Base-by-base conservation (phyloP, 805 yeast species). In the Pichia membranifaciens region DNA sequence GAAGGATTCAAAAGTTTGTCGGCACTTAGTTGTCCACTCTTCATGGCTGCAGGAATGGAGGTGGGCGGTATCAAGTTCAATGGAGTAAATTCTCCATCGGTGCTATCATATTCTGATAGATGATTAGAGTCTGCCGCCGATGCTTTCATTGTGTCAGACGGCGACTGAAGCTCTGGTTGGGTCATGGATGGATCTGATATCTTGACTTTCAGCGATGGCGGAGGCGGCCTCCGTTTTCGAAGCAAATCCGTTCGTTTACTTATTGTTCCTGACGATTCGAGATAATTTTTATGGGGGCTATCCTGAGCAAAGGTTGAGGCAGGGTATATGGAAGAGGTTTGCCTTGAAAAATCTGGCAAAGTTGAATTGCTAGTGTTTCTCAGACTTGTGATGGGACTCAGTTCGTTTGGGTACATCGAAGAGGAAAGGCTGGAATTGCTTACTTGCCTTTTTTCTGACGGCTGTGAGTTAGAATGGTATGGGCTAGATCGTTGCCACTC, bases 221-320 rank as follows among this genome's bases (percentile, higher is more conserved):
- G 36, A 17, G 36, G 54, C 20, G 52, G 51, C 25, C 39, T 52
- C 17, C 54, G 29, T 21, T 47, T 51, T 16, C 37, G 12, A 13
- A 51, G 13, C 35, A 51, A 44, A 25, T 43, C 51, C 16, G 42
- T 31, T 29, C 51, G 37, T 34, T 47, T 49, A 10, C 29, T 25
- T 9, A 45, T 25, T n/a, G 47, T 45, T 8, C 39, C n/a, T 4
- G 36, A 28, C 9, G 47, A 16, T 22, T 43, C 23, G 16, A 41
- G 21, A 12, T 16, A 2, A 40, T n/a, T 21, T 3, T 40, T 40
- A 15, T 28, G 15, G 16, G 4, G 29, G 29, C 10, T n/a, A n/a
- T n/a, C 42, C 17, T 18, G 36, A 8, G 17, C 16, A 13, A 6
- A 22, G 38, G 43, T 28, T 10, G 50, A 43, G 7, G 50, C 41